Base-by-base conservation (phyloP, 2,329 filamentous ascomycete genomes). In the Arachnomyces sp. region DNA sequence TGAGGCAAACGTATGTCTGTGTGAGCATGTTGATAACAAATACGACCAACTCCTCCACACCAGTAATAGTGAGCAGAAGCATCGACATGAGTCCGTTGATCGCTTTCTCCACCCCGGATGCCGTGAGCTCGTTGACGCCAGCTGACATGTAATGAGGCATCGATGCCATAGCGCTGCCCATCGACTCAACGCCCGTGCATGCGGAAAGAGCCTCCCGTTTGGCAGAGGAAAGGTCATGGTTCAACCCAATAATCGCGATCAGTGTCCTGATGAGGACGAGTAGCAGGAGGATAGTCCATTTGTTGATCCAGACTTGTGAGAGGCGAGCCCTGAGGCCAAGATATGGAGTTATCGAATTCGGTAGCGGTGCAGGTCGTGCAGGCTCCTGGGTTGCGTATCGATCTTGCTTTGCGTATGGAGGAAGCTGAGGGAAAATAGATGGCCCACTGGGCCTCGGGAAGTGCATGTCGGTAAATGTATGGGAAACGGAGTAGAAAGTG, bases 271-370 rank as follows among this genome's bases (percentile, higher is more conserved):
- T 77, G 38, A 98, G 80, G 41, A 96, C 82, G 39, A 98, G 79
- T 44, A 95, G 63, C 35, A 96, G 73, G 35, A 98, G 74, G 44
- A 96, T 73, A 30, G 92, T 96, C 92, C 92, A 98, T 64, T 86
- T 79, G 71, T 98, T 96, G 69, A 98, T 81, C 88, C 90, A 95
- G 63, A 93, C 76, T 71, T 98, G 92, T 38, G 92, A 96, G 54
- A 96, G 75, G 55, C 89, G 82, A 54, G 90, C 82, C 56, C 81
- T 80, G 57, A 95, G 79, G 54, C 89, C 88, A 48, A 98, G 84
- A 63, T 96, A 96, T 46, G 92, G 90, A 48, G 88, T 95, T 57
- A 84, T 75, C 58, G 78, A 78, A 62, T 78, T 75, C 48, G 84
- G 80, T 60, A 78, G 74, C 57, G 72, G 64, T 60, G 68, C 59